A percentile compares a stretch with the other conserved stretches of the same genome.
Evolutionary conservation across 2,329 filamentous ascomycete species (phyloP).

Genomic region (Acrocalymma vagum): DNA sequence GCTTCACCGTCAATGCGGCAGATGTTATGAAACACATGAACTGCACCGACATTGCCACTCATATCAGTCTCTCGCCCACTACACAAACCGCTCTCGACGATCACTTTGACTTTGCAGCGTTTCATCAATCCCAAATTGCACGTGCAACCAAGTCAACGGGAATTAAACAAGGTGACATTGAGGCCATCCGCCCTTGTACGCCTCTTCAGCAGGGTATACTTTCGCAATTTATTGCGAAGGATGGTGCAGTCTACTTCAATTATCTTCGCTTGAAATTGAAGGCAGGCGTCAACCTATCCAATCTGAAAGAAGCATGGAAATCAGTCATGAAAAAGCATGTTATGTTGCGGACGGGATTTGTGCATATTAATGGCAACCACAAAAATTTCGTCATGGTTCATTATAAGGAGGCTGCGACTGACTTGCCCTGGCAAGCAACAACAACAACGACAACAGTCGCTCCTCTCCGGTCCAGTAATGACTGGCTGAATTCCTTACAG

Average conservation of each 20-base stretch:
- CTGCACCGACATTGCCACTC: constrained; percentile 41
- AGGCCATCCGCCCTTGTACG: constrained; percentile 78
- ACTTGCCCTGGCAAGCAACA: constrained; percentile 44
- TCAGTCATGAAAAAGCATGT: constrained; percentile 64
- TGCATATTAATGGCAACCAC: constrained; percentile 66
- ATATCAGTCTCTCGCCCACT: constrained; percentile 15
- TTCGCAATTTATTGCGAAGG: constrained; percentile 73
- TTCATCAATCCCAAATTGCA: constrained; percentile 55
- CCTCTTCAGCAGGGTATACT: constrained; percentile 82
- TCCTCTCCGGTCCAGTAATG: background rate
- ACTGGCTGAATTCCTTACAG: constrained; percentile 33
- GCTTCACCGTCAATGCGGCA: constrained; percentile 68
- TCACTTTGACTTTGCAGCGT: constrained; percentile 58
- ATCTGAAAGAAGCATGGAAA: constrained; percentile 68
- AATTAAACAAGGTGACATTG: constrained; percentile 52
- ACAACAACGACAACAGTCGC: too few species aligned
- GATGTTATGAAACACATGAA: constrained; percentile 73
- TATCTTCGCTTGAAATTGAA: constrained; percentile 66
- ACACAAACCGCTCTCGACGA: background rate
- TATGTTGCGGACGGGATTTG: constrained; percentile 81
- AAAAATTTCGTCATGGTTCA: constrained; percentile 79
- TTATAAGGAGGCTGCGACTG: constrained; percentile 50
- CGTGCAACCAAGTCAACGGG: constrained; percentile 39
- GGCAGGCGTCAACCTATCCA: constrained; percentile 43
- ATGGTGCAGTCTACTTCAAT: constrained; percentile 79